These are phyloP conservation scores for Dalbergia oliveri DNA, from an alignment of 306 rosid genomes.

Conservation along the genomic window DNA sequence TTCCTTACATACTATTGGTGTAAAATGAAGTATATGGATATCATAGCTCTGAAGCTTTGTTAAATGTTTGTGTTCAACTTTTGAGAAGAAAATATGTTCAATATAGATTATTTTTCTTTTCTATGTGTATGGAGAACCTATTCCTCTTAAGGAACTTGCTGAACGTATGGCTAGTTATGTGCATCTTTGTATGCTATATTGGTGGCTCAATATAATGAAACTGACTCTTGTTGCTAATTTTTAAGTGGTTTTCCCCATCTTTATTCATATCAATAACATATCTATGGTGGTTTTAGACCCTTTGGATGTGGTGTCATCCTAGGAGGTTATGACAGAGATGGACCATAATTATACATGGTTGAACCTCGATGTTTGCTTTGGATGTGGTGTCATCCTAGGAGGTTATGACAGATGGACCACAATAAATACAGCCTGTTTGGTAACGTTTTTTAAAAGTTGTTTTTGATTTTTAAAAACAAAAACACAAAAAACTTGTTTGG, in stretches of 20 bases:
- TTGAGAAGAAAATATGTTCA: slow-evolving; percentile 37
- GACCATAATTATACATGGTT: slow-evolving; percentile 95
- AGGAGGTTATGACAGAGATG: slow-evolving; percentile 98
- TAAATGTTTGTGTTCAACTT: slow-evolving; percentile 35
- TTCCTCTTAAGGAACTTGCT: slow-evolving; percentile 96
- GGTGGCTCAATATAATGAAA: slow-evolving; percentile 90
- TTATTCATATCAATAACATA: slow-evolving; percentile 34
- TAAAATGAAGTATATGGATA: slow-evolving; percentile 23
- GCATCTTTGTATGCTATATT: slow-evolving; percentile 93
- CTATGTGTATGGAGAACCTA: slow-evolving; percentile 85
- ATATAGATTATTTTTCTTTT: slow-evolving; percentile 39
- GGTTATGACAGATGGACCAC: no score
- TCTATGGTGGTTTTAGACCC: slow-evolving; percentile 65
- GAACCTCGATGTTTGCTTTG: slow-evolving; percentile 94
- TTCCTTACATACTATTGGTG: neutral
- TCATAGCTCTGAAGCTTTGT: neutral
- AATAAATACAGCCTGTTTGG: no score
- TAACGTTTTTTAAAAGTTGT: no score
- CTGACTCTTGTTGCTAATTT: slow-evolving; percentile 23
- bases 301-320: slow-evolving; percentile 98
- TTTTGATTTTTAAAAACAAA: no score
- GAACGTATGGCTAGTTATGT: slow-evolving; percentile 97
- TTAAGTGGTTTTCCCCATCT: slow-evolving; percentile 29
- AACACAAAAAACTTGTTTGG: no score
- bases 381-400: no score